Percentiles rank a stretch among this genome's conserved stretches.
These are phyloP conservation scores for Darksidea phi DNA, from an alignment of 495 filamentous ascomycete species.

Conservation along the genomic window DNA sequence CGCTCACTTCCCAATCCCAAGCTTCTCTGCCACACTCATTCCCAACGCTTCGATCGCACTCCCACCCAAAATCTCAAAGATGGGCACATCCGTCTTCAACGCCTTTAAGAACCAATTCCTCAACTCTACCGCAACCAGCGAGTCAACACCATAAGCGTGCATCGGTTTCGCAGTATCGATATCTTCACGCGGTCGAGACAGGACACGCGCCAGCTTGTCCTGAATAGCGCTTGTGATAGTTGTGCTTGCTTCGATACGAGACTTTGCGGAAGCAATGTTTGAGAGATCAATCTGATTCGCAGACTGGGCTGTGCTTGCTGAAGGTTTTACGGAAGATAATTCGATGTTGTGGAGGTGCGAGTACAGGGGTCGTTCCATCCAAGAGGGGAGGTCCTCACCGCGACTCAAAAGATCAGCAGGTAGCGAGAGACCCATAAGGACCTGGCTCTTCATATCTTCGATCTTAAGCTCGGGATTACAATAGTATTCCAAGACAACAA, in stretches of 20 bases:
- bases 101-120: constrained; percentile 21
- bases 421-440: not conserved
- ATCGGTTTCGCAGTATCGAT: constrained; percentile 1
- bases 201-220: not conserved
- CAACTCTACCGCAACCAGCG: constrained; percentile 23
- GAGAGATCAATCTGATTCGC: not conserved
- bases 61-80: constrained; percentile 26
- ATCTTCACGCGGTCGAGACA: not conserved
- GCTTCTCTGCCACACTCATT: constrained; percentile 7
- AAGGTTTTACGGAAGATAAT: too few species aligned
- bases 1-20: not conserved
- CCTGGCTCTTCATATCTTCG: not conserved
- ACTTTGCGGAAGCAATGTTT: not conserved
- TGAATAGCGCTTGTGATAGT: not conserved
- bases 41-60: constrained; percentile 1
- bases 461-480: constrained; percentile 1
- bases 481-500: not conserved
- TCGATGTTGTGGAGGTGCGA: not conserved
- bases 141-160: constrained; percentile 20
- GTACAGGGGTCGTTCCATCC: constrained; percentile 2
- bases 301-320: too few species aligned
- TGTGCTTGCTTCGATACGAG: not conserved
- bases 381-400: not conserved
- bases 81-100: constrained; percentile 10
- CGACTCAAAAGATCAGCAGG: not conserved